These are phyloP conservation scores for Vachellia collinsii DNA, from an alignment of 306 rosid species.

Conservation along the genomic window DNA sequence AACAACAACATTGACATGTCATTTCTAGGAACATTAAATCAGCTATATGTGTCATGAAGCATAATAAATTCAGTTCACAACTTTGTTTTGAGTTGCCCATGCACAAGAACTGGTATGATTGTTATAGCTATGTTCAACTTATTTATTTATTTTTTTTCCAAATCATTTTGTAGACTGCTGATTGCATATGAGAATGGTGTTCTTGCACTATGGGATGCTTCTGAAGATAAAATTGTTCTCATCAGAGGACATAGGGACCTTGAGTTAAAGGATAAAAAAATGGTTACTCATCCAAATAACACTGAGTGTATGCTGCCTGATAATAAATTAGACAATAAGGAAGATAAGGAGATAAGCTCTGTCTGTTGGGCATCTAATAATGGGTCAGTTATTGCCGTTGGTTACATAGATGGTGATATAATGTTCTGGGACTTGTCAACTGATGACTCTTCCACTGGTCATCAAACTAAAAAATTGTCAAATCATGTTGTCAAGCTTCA, in stretches of 20 bases:
- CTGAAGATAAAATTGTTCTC: constrained; percentile 70
- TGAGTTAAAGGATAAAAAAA: constrained; percentile 48
- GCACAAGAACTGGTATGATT: background rate
- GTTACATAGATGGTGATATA: constrained; percentile 92
- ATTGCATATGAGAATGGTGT: constrained; percentile 84
- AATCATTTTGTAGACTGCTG: constrained; percentile 66
- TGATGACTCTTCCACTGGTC: constrained; percentile 46
- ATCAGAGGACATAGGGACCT: constrained; percentile 71
- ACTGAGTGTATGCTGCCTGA: constrained; percentile 44
- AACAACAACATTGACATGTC: constrained; percentile 1
- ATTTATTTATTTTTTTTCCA: constrained; percentile 33
- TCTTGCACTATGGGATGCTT: constrained; percentile 88
- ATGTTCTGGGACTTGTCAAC: constrained; percentile 79
- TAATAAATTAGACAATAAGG: constrained; percentile 49
- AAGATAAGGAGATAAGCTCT: constrained; percentile 78
- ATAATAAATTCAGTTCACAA: background rate
- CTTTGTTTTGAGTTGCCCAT: constrained; percentile 15
- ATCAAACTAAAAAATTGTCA: constrained; percentile 44
- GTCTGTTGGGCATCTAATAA: constrained; percentile 83
- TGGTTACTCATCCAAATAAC: constrained; percentile 44
- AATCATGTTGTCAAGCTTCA: constrained; percentile 75
- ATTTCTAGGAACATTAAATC: constrained; percentile 13
- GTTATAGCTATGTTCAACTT: constrained; percentile 17
- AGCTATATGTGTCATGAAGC: background rate
- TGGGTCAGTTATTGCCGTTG: constrained; percentile 78